phyloP scores from a whole-genome alignment of 2,329 filamentous ascomycete species.

The Didymella pomorum region DNA sequence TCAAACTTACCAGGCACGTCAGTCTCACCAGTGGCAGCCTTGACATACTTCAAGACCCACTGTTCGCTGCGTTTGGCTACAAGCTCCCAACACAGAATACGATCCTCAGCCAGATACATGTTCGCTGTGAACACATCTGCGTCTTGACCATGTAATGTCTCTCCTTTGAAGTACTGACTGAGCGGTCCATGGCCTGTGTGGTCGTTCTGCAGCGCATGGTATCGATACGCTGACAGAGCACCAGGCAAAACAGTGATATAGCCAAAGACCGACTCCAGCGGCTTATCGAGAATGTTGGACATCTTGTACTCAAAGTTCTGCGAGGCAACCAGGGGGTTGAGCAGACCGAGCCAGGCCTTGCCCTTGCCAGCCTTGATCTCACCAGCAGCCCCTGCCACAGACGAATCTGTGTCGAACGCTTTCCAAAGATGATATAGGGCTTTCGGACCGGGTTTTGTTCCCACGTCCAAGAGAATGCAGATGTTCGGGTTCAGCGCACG shows the following conservation, averaged over 20 bases:
- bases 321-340: conserved; percentile 94
- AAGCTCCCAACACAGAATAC: conserved; percentile 91
- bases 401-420: conserved; percentile 96
- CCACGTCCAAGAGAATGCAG: conserved; percentile 95
- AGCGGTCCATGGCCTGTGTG: conserved; percentile 93
- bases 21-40: conserved; percentile 94
- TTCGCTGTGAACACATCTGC: conserved; percentile 98
- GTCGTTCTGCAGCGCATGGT: conserved; percentile 95
- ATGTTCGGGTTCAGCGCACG: conserved; percentile 92
- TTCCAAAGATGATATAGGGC: conserved; percentile 99
- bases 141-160: conserved; percentile 93
- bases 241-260: conserved; percentile 98
- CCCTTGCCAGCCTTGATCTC: conserved; percentile 99
- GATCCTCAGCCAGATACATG: conserved; percentile 91
- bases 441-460: conserved; percentile 86
- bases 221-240: conserved; percentile 93
- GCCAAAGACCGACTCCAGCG: conserved; percentile 94
- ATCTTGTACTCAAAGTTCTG: conserved; percentile 99
- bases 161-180: conserved; percentile 99
- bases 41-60: conserved; percentile 98
- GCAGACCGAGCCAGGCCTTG: conserved; percentile 77
- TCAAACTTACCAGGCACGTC: conserved; percentile 86
- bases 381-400: conserved; percentile 93
- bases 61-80: conserved; percentile 93
- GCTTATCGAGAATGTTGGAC: conserved; percentile 98